phyloP scores from a whole-genome alignment of 306 rosid genomes.

The Ammopiptanthus mongolicus region DNA sequence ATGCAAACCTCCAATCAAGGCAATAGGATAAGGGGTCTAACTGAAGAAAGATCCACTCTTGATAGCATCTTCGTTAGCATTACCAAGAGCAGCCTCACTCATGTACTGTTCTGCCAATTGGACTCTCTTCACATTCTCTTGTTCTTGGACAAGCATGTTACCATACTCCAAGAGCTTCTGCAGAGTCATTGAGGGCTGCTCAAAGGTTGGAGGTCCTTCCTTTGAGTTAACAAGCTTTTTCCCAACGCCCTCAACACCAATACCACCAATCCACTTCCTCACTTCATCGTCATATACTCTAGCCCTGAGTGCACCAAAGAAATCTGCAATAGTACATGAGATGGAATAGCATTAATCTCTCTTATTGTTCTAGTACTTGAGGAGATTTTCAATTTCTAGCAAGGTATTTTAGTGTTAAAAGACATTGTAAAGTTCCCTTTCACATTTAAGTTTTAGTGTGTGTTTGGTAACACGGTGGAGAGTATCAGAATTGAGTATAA shows the following conservation, averaged over 20 bases:
- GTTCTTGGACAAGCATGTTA: slow-evolving; percentile 65
- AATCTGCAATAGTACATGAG: slow-evolving; percentile 33
- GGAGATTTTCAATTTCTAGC: neutral
- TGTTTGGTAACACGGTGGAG: too few relatives aligned
- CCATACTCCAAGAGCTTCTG: slow-evolving; percentile 55
- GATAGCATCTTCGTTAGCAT: slow-evolving; percentile 57
- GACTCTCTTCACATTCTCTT: slow-evolving; percentile 77
- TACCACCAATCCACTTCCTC: slow-evolving; percentile 53
- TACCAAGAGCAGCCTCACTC: slow-evolving; percentile 68
- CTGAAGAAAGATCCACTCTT: slow-evolving; percentile 39
- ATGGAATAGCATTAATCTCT: neutral
- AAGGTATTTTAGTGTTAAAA: neutral
- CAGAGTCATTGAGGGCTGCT: slow-evolving; percentile 53
- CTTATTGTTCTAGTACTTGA: neutral
- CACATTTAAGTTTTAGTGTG: too few relatives aligned
- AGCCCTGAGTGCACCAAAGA: slow-evolving; percentile 72
- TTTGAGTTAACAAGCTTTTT: slow-evolving; percentile 75
- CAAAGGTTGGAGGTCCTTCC: slow-evolving; percentile 64
- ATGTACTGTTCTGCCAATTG: slow-evolving; percentile 71
- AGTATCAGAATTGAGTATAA: too few relatives aligned
- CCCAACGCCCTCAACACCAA: slow-evolving; percentile 46
- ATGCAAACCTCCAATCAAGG: slow-evolving; percentile 40
- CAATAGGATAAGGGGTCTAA: neutral
- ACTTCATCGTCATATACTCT: slow-evolving; percentile 74
- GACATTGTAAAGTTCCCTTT: too few relatives aligned